phyloP scores from a whole-genome alignment of 345 rosid species.

The Acer yangbiense region DNA sequence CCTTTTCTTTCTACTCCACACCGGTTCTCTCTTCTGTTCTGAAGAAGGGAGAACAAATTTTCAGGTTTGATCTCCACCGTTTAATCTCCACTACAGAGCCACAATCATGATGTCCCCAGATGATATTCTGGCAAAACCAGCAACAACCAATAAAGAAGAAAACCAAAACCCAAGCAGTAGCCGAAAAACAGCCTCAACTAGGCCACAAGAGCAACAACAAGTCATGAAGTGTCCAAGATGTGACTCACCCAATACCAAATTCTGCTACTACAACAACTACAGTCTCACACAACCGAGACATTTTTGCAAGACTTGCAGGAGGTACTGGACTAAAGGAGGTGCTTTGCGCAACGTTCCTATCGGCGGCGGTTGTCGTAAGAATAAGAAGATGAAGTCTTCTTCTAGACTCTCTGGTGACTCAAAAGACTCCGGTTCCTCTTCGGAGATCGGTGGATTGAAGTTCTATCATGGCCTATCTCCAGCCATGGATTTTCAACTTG shows the following conservation, averaged over 20 bases:
- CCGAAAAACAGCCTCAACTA: conserved; percentile 38
- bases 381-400: conserved; percentile 68
- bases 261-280: conserved; percentile 96
- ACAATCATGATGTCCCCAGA: conserved; percentile 36
- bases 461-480: conserved; percentile 66
- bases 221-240: conserved; percentile 73
- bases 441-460: conserved; percentile 59
- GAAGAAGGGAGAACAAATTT: not conserved
- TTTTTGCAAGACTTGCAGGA: conserved; percentile 81
- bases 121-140: conserved; percentile 31
- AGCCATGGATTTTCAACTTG: conserved; percentile 74
- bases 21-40: not conserved
- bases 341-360: conserved; percentile 80
- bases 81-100: not conserved
- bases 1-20: not conserved
- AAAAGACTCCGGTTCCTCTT: conserved; percentile 44
- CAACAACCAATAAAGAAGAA: conserved; percentile 27
- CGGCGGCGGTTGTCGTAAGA: conserved; percentile 84
- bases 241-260: conserved; percentile 83
- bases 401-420: conserved; percentile 44
- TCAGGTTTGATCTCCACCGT: not conserved
- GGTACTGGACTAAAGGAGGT: conserved; percentile 91
- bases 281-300: conserved; percentile 86
- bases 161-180: conserved; percentile 34
- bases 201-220: conserved; percentile 31